phyloP scores from a whole-genome alignment of 495 filamentous ascomycete species.

The Pyronema omphalodes region DNA sequence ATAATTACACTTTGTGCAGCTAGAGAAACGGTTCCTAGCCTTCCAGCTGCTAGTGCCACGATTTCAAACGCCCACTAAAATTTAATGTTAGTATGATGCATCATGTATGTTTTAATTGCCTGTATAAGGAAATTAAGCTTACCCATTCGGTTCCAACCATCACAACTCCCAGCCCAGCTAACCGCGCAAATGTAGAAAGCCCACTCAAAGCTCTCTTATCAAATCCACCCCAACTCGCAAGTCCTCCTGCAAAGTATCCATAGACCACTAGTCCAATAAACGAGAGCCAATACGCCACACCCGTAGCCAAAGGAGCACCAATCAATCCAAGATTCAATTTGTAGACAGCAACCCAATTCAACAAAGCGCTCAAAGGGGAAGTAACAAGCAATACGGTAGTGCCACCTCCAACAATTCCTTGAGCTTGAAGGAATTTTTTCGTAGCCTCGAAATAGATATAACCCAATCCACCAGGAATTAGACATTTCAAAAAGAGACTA shows the following conservation, averaged over 20 bases:
- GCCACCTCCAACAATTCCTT: conserved; percentile 75
- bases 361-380: conserved; percentile 53
- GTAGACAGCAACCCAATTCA: conserved; percentile 72
- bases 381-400: conserved; percentile 76
- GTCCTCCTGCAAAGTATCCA: conserved; percentile 50
- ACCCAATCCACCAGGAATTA: conserved; percentile 72
- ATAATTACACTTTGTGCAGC: conserved; percentile 87
- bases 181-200: conserved; percentile 51
- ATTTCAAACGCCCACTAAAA: conserved; percentile 74
- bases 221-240: conserved; percentile 72
- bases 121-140: neutral
- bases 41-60: conserved; percentile 73
- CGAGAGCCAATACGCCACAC: conserved; percentile 72
- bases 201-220: conserved; percentile 41
- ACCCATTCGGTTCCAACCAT: conserved; percentile 83
- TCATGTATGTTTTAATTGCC: neutral
- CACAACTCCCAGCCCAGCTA: conserved; percentile 62
- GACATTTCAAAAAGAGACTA: conserved; percentile 52
- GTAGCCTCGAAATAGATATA: conserved; percentile 83
- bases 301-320: conserved; percentile 67
- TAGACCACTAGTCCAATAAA: conserved; percentile 66
- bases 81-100: neutral
- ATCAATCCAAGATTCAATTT: conserved; percentile 49
- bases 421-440: conserved; percentile 87
- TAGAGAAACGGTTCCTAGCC: conserved; percentile 62